These are phyloP conservation scores for Kernera saxatilis DNA, from an alignment of 345 rosid species.

Conservation along the genomic window DNA sequence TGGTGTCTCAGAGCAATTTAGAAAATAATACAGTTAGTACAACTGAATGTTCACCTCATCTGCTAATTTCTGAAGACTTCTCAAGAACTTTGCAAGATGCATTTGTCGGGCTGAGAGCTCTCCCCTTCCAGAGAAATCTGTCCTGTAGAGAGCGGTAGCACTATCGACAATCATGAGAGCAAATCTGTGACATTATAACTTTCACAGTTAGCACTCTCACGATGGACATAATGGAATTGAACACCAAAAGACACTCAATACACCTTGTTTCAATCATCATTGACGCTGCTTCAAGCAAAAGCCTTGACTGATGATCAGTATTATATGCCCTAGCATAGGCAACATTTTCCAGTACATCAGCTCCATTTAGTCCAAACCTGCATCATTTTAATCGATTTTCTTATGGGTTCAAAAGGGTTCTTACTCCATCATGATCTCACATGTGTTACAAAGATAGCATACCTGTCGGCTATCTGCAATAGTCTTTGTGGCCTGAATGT, in stretches of 20 bases:
- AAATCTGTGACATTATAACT: conserved; percentile 44
- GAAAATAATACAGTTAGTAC: conserved; percentile 34
- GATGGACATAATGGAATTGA: neutral
- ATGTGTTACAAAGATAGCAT: neutral
- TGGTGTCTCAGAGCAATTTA: neutral
- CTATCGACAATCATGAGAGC: conserved; percentile 97
- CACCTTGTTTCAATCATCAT: conserved; percentile 99
- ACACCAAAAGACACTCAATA: neutral
- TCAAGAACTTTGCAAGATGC: conserved; percentile 97
- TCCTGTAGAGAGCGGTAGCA: conserved; percentile 90
- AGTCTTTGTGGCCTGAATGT: conserved; percentile 96
- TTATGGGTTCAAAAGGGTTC: too few species aligned
- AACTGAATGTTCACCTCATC: conserved; percentile 64
- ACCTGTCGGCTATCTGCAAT: conserved; percentile 92
- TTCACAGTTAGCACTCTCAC: neutral
- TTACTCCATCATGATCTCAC: conserved; percentile 2
- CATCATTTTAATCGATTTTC: conserved; percentile 15
- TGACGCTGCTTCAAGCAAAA: conserved; percentile 97
- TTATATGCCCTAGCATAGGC: conserved; percentile 98
- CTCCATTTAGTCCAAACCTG: conserved; percentile 89
- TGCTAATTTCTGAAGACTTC: conserved; percentile 92
- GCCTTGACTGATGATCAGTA: conserved; percentile 96
- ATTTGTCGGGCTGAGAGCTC: conserved; percentile 95
- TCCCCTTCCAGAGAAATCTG: conserved; percentile 93
- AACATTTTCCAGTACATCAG: conserved; percentile 95